Percentiles rank a stretch among this genome's conserved stretches.
Conservation (phyloP, 1,139 yeast genomes). For the Debaryomyces psychrophilus region DNA sequence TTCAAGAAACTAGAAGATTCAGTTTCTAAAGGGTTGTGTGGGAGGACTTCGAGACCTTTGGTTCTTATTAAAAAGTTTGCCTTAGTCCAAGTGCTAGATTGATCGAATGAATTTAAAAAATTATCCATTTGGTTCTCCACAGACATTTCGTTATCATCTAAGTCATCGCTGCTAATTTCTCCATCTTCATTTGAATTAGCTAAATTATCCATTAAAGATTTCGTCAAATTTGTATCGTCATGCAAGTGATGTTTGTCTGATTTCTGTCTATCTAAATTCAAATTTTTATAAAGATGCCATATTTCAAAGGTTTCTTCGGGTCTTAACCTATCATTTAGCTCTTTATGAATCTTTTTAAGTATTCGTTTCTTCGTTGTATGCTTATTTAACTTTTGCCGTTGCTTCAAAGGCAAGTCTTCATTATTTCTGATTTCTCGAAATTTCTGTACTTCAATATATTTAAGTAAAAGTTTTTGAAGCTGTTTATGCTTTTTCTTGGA, state of each 20-base stretch:
- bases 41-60: slow-evolving; percentile 38
- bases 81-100: slow-evolving; percentile 25
- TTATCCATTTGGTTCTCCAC: slow-evolving; percentile 16
- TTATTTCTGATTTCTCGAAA: slow-evolving; percentile 18
- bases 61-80: slow-evolving; percentile 28
- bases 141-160: slow-evolving; percentile 17
- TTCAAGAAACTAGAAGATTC: not conserved
- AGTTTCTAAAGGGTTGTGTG: slow-evolving; percentile 16
- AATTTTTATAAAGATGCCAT: slow-evolving; percentile 33
- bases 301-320: slow-evolving; percentile 45
- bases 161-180: slow-evolving; percentile 16
- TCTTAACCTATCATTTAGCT: slow-evolving; percentile 18
- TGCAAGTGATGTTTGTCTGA: not conserved
- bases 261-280: slow-evolving; percentile 16
- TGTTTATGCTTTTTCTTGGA: slow-evolving; percentile 19
- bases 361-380: slow-evolving; percentile 18
- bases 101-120: slow-evolving; percentile 25
- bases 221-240: slow-evolving; percentile 6
- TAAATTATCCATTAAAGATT: slow-evolving; percentile 10
- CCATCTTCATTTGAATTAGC: slow-evolving; percentile 7
- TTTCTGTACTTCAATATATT: slow-evolving; percentile 25
- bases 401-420: slow-evolving; percentile 12
- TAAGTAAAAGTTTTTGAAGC: slow-evolving; percentile 20
- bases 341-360: slow-evolving; percentile 20
- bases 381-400: slow-evolving; percentile 17